Evolutionary conservation across 2,329 filamentous ascomycete species (phyloP), one percentile per base, ranked within the genome.

Genomic region (Talaromyces sp.): DNA sequence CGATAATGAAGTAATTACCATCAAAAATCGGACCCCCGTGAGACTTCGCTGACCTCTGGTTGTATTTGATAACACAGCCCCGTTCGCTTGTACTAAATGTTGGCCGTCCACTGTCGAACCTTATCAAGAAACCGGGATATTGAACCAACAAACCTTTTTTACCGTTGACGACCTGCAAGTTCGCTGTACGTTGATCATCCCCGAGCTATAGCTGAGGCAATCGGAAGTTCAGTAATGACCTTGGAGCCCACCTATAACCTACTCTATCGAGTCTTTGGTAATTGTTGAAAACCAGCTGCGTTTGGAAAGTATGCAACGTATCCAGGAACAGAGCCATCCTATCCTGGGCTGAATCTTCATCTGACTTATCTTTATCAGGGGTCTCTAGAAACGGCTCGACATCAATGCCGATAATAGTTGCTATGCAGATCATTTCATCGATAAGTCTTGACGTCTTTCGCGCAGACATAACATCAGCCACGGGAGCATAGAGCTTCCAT

Each of bases 171-270:
- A n/a, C 19, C 16, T 54, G 61, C 3, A 59, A 27, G 13, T n/a
- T n/a, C 2, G 54, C 11, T 41, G 22, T 19, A 5, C 16, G 3
- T n/a, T 19, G 0, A 6, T 54, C 60, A 2, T 16, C 10, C 1
- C 31, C 54, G 2, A 4, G 24, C 10, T 27, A 60, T 39, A 27
- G 11, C 33, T 24, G 66, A 41, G 48, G 24, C 7, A 52, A 63
- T 14, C 67, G 52, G 7, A 68, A 62, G n/a, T 66, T 67, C 37
- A 68, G 24, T 22, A 67, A 50, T 11, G 67, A 68, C 31, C 57
- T 64, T 33, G 67, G 67, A 5, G 67, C 67, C 67, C 67, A 68
- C 22, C 33, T 59, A 35, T 64, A 67, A 13, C 66, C 67, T 13
- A 9, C 9, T 41, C 45, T 35, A 3, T 66, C 19, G 0, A 65